phyloP scores from a whole-genome alignment of 768 basidiomycete species.

The Suillus occidentalis region DNA sequence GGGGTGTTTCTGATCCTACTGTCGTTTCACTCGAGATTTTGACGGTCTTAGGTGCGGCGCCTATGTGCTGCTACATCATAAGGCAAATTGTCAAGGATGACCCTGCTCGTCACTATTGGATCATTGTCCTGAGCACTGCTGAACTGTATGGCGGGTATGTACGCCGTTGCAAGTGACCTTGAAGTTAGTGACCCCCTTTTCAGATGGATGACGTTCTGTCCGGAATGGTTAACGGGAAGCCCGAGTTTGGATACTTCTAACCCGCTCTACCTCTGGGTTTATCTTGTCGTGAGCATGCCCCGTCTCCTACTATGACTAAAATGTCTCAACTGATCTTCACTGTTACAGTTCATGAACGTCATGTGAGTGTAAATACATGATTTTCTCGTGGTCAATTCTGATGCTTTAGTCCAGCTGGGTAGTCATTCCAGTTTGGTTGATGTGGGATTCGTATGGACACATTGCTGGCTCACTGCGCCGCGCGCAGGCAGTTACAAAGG shows the following conservation, averaged over 20 bases:
- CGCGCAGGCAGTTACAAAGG: slow-evolving; percentile 30
- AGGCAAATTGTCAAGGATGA: slow-evolving; percentile 64
- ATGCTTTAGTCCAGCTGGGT: slow-evolving; percentile 62
- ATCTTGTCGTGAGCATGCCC: slow-evolving; percentile 55
- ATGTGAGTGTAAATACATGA: slow-evolving; percentile 48
- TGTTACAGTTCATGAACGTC: slow-evolving; percentile 70
- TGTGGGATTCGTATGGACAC: slow-evolving; percentile 75
- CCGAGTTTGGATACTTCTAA: slow-evolving; percentile 73
- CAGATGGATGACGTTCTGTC: slow-evolving; percentile 88
- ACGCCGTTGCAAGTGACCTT: not conserved
- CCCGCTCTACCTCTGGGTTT: slow-evolving; percentile 73
- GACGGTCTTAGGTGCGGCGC: slow-evolving; percentile 74
- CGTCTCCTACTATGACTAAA: slow-evolving; percentile 28
- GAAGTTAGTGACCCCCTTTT: not conserved
- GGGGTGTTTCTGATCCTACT: slow-evolving; percentile 78
- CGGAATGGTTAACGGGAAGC: slow-evolving; percentile 80
- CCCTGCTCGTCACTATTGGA: slow-evolving; percentile 64
- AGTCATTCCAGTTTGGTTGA: slow-evolving; percentile 68
- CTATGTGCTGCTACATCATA: slow-evolving; percentile 71
- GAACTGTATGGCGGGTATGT: slow-evolving; percentile 77
- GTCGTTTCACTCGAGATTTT: slow-evolving; percentile 82
- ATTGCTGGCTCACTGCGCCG: slow-evolving; percentile 62
- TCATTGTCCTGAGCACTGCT: slow-evolving; percentile 70
- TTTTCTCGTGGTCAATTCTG: slow-evolving; percentile 1
- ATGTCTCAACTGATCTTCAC: slow-evolving; percentile 1